Evolutionary conservation across 441 rosid species (phyloP).

Genomic region (Jatropha podagrica): DNA sequence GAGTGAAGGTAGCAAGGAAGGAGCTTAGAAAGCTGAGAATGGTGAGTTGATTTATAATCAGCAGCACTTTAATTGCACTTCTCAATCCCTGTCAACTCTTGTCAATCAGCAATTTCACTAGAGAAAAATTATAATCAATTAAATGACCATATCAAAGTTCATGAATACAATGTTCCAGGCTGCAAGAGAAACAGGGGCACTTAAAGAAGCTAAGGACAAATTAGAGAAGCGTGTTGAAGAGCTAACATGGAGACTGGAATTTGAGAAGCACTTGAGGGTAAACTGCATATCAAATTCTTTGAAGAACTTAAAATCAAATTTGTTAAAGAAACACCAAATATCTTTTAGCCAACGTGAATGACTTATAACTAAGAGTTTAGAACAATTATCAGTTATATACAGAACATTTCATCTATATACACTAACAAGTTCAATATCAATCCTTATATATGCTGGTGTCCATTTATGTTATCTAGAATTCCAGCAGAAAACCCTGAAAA

Average conservation of each 20-base stretch:
- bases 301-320: not conserved
- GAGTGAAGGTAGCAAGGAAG: conserved; percentile 57
- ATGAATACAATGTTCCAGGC: conserved; percentile 44
- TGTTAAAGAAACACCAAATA: not conserved
- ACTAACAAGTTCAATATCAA: not conserved
- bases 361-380: not conserved
- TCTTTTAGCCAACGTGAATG: not conserved
- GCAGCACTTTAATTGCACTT: conserved; percentile 8
- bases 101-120: not conserved
- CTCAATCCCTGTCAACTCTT: not conserved
- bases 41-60: conserved; percentile 36
- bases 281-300: conserved; percentile 1
- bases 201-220: conserved; percentile 81
- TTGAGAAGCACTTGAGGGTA: conserved; percentile 73
- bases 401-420: not conserved
- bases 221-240: conserved; percentile 79
- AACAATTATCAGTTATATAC: not conserved
- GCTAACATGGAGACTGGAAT: conserved; percentile 64
- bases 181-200: conserved; percentile 84
- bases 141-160: not conserved
- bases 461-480: not conserved
- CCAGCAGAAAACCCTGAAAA: not conserved
- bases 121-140: not conserved
- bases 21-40: conserved; percentile 65
- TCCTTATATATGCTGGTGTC: not conserved